phyloP scores from a whole-genome alignment of 768 basidiomycete species.

The Lactifluus piperatus region DNA sequence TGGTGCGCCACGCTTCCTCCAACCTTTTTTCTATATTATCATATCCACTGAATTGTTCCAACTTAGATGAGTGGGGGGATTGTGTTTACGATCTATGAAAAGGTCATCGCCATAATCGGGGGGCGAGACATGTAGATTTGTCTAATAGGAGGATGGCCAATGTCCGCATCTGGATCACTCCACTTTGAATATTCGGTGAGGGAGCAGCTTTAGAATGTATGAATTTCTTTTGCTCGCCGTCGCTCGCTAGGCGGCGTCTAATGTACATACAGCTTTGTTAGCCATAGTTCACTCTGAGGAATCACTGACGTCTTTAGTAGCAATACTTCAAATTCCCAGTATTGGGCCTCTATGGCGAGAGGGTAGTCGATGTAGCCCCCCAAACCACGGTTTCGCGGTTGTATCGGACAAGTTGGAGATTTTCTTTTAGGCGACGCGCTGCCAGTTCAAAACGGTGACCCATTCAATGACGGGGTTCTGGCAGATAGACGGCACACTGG shows the following conservation, averaged over 20 bases:
- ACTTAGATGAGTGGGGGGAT: constrained; percentile 86
- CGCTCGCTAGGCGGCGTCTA: not conserved
- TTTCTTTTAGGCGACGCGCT: not conserved
- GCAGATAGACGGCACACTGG: too few species aligned
- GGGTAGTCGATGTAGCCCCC: constrained; percentile 21
- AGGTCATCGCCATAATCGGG: constrained; percentile 51
- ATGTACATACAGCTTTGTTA: not conserved
- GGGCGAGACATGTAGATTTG: constrained; percentile 22
- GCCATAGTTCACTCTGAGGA: not conserved
- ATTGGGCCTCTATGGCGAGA: not conserved
- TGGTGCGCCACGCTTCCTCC: constrained; percentile 42
- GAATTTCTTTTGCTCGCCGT: not conserved
- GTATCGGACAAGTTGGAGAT: not conserved
- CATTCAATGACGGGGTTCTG: not conserved
- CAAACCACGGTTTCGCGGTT: not conserved
- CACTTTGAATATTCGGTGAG: too few species aligned
- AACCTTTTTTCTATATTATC: not conserved
- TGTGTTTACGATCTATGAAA: constrained; percentile 87
- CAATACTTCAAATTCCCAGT: not conserved
- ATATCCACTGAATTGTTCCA: not conserved
- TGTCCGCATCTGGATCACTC: not conserved
- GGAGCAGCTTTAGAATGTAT: not conserved
- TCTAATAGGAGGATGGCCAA: not conserved
- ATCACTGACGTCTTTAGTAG: not conserved
- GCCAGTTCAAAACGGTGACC: not conserved